Base-by-base conservation (phyloP, 495 filamentous ascomycete genomes). In the Podospora fimiseda region DNA sequence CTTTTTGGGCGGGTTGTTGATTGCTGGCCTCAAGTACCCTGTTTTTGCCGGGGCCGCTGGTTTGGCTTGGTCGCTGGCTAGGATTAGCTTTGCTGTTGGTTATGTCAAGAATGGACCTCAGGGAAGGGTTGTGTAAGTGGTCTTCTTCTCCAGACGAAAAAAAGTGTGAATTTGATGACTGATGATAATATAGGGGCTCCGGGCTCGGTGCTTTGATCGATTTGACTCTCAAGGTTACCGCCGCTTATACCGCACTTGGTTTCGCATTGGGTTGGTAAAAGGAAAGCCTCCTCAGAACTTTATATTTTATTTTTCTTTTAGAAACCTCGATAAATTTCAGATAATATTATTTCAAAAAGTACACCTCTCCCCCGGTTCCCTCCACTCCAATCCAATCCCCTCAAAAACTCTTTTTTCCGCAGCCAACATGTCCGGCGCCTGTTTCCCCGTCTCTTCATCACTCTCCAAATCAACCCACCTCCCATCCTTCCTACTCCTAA, bases 401-500 rank as follows among this genome's bases (percentile, higher is more conserved):
- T 84, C 80, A 77, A 98, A 93, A 9, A 95, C 84, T 49, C 81
- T 75, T 62, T 74, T 82, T 75, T 98, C 93, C 7, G 88, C 83
- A 50, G 86, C 83, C 66, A 82, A 68, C 82, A 60, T 79, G 74
- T 72, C 70, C 50, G 58, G 80, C 68, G 56, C 76, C 58, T 56
- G 72, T 47, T 58, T 24, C 60, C 44, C 71, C 70, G 9, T 69
- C 53, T 0, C 52, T 56, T 8, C 72, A 18, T 47, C 74, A 41
- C 73, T 67, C 66, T 79, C 75, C 39, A 80, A 56, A 52, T 89
- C 84, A 0, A 94, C 77, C 68, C 83, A 80, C 14, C 74, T 70
- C 5, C 87, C 88, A 41, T 82, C 80, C 18, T 43, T 64, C 19
- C 84, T 72, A 62, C 81, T 83, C 48, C 90, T 75, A 2, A 97